Percentiles rank a stretch among this genome's conserved stretches.
Evolutionary conservation across 1,139 yeast genomes (phyloP).

Genomic region (Sugiyamaella japonica): DNA sequence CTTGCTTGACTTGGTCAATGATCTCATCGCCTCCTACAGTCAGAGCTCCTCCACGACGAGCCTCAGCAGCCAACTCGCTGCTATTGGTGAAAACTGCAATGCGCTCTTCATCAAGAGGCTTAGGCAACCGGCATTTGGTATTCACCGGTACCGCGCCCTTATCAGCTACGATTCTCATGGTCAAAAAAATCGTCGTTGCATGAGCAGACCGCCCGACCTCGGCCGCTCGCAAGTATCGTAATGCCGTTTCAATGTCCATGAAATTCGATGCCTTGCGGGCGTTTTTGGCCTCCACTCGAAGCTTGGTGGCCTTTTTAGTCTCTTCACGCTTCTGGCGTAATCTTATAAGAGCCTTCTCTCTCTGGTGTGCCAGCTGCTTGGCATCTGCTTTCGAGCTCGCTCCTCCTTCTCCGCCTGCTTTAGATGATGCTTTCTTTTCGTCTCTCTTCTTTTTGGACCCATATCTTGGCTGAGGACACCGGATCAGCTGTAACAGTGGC

Average conservation of each 20-base stretch:
- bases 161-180: conserved; percentile 69
- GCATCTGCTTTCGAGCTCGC: conserved; percentile 35
- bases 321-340: conserved; percentile 33
- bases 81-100: conserved; percentile 69
- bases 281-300: conserved; percentile 28
- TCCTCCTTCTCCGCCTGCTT: conserved; percentile 26
- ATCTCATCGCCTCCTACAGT: conserved; percentile 73
- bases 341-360: conserved; percentile 33
- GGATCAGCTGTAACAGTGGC: conserved; percentile 3
- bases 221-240: conserved; percentile 79
- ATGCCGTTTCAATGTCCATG: conserved; percentile 71
- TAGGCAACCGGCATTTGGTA: conserved; percentile 78
- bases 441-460: conserved; percentile 31
- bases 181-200: conserved; percentile 67
- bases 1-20: conserved; percentile 60
- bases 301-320: conserved; percentile 28
- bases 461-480: conserved; percentile 19
- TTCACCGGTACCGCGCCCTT: conserved; percentile 73
- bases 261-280: conserved; percentile 51
- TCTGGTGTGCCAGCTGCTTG: conserved; percentile 38
- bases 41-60: conserved; percentile 59
- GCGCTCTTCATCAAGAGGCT: conserved; percentile 61
- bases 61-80: conserved; percentile 52
- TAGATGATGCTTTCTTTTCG: conserved; percentile 19
- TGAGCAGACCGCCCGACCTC: conserved; percentile 80